These are phyloP conservation scores for Dendryphion nanum DNA, from an alignment of 2,329 filamentous ascomycete genomes.

Conservation along the genomic window DNA sequence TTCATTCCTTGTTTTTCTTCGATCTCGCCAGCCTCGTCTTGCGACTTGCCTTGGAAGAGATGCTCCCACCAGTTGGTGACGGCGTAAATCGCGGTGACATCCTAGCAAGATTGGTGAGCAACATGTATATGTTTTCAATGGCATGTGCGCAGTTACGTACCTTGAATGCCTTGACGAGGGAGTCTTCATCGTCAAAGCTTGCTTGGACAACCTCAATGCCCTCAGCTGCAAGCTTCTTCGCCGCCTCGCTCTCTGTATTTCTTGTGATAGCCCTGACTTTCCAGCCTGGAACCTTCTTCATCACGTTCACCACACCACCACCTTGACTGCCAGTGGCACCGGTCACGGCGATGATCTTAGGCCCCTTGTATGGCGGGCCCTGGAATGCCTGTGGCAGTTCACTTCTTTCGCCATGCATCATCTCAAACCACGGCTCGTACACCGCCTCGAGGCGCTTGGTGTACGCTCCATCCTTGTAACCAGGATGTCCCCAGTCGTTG, in stretches of 20 bases:
- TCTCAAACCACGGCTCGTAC: slow-evolving; percentile 48
- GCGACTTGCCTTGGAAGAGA: slow-evolving; percentile 23
- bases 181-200: slow-evolving; percentile 19
- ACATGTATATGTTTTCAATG: neutral
- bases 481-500: slow-evolving; percentile 34
- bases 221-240: slow-evolving; percentile 18
- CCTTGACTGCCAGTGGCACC: slow-evolving; percentile 30
- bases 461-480: slow-evolving; percentile 41
- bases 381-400: slow-evolving; percentile 38
- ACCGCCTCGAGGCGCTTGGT: slow-evolving; percentile 45
- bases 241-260: slow-evolving; percentile 15
- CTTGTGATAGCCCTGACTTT: slow-evolving; percentile 23
- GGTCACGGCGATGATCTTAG: slow-evolving; percentile 23
- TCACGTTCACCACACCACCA: slow-evolving; percentile 23
- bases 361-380: slow-evolving; percentile 20
- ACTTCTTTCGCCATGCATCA: slow-evolving; percentile 45
- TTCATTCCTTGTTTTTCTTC: slow-evolving; percentile 45
- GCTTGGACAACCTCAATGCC: slow-evolving; percentile 20
- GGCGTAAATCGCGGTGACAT: slow-evolving; percentile 34
- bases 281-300: slow-evolving; percentile 22
- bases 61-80: slow-evolving; percentile 45
- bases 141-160: slow-evolving; percentile 1
- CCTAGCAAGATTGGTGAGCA: slow-evolving; percentile 6
- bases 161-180: slow-evolving; percentile 17
- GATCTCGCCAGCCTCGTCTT: slow-evolving; percentile 34